A percentile compares a stretch with the other conserved stretches of the same genome.
Conservation (phyloP, 2,329 filamentous ascomycete species). For the Exophiala oligosperma region DNA sequence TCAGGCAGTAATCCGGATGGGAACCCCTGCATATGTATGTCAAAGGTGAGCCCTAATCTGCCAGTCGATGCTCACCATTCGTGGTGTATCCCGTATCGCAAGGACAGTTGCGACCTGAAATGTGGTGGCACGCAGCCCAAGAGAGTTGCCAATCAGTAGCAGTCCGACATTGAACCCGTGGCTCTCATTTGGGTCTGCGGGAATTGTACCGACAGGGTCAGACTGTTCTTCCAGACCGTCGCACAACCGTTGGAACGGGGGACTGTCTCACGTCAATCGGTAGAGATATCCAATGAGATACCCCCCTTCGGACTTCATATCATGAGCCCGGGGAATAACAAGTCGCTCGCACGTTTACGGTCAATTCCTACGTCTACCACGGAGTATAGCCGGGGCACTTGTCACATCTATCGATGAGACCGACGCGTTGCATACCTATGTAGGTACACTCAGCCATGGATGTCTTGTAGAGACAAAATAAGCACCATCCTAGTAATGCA, state of each 20-base stretch:
- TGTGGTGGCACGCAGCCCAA: background rate
- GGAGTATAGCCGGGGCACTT: too few species aligned
- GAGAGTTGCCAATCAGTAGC: background rate
- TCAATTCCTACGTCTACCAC: too few species aligned
- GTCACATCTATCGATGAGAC: too few species aligned
- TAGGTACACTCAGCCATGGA: too few species aligned
- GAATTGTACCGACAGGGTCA: background rate
- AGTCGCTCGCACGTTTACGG: too few species aligned
- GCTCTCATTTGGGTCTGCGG: background rate
- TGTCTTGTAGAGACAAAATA: too few species aligned
- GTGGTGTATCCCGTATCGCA: background rate
- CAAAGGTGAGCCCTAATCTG: background rate
- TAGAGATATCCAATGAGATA: background rate
- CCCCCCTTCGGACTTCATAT: background rate
- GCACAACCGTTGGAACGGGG: conserved; percentile 1
- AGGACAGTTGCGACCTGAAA: background rate
- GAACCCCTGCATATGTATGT: background rate
- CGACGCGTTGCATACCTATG: too few species aligned
- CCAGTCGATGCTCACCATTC: background rate
- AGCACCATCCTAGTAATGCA: background rate
- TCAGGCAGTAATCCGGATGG: background rate
- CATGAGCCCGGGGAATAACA: too few species aligned
- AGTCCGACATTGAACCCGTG: conserved; percentile 3
- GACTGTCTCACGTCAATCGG: background rate
- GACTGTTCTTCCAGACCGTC: conserved; percentile 2